Conservation (phyloP, 768 basidiomycete genomes). For the Calocera viscosa region DNA sequence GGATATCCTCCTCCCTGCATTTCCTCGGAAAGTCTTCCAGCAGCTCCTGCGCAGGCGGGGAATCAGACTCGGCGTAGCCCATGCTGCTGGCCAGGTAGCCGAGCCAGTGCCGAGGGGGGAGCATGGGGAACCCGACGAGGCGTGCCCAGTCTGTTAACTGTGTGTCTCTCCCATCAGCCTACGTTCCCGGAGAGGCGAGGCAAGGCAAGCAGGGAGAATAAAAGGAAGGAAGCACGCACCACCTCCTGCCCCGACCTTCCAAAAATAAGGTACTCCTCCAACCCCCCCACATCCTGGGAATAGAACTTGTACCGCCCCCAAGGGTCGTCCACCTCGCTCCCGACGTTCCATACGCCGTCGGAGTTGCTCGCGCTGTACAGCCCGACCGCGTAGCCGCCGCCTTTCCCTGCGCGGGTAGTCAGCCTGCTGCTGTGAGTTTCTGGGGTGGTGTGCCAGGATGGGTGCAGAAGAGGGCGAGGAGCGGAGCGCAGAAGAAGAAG, state of each 20-base stretch:
- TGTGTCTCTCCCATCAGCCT: too few species aligned
- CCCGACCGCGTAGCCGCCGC: slow-evolving; percentile 8
- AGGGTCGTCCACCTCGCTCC: slow-evolving; percentile 23
- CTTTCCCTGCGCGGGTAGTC: not conserved
- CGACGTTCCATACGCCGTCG: slow-evolving; percentile 24
- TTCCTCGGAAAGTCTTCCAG: slow-evolving; percentile 23
- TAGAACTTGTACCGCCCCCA: slow-evolving; percentile 24
- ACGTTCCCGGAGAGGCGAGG: not conserved
- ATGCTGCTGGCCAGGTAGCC: slow-evolving; percentile 25
- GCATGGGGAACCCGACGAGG: slow-evolving; percentile 22
- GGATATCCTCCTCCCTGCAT: slow-evolving; percentile 26
- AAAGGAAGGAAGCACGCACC: not conserved
- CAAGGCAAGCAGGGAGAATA: not conserved
- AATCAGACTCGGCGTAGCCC: slow-evolving; percentile 25
- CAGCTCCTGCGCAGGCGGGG: slow-evolving; percentile 24
- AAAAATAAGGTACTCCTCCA: slow-evolving; percentile 24
- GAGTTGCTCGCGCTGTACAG: slow-evolving; percentile 22
- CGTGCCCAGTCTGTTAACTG: slow-evolving; percentile 14
- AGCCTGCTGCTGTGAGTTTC: not conserved
- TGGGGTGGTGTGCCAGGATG: not conserved
- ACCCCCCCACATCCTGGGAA: slow-evolving; percentile 24
- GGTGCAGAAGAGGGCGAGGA: not conserved
- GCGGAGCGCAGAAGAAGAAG: not conserved
- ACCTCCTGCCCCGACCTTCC: slow-evolving; percentile 14
- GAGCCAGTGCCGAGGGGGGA: slow-evolving; percentile 24